Conservation (phyloP, 306 rosid species). For the Cotoneaster glaucophyllus region DNA sequence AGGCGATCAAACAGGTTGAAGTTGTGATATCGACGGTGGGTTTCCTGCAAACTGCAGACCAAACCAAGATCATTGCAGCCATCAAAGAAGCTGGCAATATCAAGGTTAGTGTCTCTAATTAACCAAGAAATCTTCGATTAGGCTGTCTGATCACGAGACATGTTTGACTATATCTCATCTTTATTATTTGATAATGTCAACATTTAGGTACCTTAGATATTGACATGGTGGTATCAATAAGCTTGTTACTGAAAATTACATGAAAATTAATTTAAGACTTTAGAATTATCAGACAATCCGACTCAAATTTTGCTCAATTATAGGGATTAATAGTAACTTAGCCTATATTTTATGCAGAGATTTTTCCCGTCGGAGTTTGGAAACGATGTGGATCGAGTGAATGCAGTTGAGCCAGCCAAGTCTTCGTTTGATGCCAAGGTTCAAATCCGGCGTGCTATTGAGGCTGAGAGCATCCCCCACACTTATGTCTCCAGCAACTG, state of each 20-base stretch:
- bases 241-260: not conserved
- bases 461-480: conserved; percentile 70
- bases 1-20: conserved; percentile 68
- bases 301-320: not conserved
- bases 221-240: not conserved
- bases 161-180: too few species aligned
- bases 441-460: conserved; percentile 54
- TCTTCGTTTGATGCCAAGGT: conserved; percentile 45
- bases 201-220: too few species aligned
- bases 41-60: conserved; percentile 49
- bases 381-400: conserved; percentile 65
- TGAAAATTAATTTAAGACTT: not conserved
- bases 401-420: conserved; percentile 90
- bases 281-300: too few species aligned
- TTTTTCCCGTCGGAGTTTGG: conserved; percentile 95
- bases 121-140: not conserved
- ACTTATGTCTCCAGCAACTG: conserved; percentile 57
- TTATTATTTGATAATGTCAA: too few species aligned
- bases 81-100: conserved; percentile 79
- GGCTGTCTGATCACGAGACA: not conserved
- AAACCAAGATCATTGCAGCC: conserved; percentile 76
- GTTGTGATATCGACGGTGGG: conserved; percentile 86
- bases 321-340: not conserved
- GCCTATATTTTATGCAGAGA: conserved; percentile 33
- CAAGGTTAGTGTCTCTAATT: conserved; percentile 40